Conservation (phyloP, 306 rosid species). For the Arachis stenosperma region DNA sequence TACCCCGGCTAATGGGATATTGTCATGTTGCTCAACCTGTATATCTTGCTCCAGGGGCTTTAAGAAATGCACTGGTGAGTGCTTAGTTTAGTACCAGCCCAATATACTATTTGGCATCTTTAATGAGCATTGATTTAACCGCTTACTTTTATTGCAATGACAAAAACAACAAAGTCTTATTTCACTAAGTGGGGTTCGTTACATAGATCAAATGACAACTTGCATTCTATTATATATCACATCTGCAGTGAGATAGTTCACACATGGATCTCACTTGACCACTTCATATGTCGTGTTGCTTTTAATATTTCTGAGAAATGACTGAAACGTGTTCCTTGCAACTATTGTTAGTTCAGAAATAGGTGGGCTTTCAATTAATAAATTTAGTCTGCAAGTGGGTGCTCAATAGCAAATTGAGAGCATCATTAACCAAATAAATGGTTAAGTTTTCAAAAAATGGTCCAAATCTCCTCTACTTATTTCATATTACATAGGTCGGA, state of each 20-base stretch:
- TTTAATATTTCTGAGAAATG: slow-evolving; percentile 8
- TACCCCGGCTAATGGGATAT: slow-evolving; percentile 97
- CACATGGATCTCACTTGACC: no score
- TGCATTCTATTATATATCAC: no score
- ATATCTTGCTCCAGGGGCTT: slow-evolving; percentile 80
- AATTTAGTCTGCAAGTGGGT: background rate
- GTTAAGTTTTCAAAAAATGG: background rate
- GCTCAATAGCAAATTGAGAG: background rate
- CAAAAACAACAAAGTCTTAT: no score
- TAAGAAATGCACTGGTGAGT: slow-evolving; percentile 70
- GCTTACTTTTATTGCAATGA: background rate
- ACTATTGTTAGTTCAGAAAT: background rate
- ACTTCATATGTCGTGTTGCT: no score
- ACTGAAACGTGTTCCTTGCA: background rate
- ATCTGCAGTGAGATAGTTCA: no score
- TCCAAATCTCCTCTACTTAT: background rate
- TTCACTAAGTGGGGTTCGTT: no score
- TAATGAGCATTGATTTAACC: slow-evolving; percentile 16
- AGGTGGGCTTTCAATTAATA: background rate
- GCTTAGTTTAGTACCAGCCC: slow-evolving; percentile 20
- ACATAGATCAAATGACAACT: no score
- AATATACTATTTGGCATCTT: background rate
- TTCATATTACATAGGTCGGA: background rate
- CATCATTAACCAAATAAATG: background rate
- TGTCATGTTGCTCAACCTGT: slow-evolving; percentile 95